Evolutionary conservation across 2,329 filamentous ascomycete species (phyloP), one percentile per base, ranked within the genome.

Genomic region (Stromatinia cepivora): DNA sequence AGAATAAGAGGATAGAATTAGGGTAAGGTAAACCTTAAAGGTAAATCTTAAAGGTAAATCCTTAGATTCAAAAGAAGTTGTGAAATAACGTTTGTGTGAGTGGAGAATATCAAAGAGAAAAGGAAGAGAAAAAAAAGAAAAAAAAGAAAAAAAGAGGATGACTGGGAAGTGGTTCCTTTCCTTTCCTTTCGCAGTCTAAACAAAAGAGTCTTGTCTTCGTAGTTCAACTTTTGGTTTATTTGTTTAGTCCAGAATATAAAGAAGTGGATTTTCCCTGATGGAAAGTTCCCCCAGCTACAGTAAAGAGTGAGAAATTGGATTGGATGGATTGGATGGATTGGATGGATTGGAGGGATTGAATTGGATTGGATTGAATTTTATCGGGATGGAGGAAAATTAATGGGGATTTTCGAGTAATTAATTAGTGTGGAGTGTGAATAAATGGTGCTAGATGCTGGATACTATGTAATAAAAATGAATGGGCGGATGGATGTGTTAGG

Each of bases 61-160:
- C 15, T 25, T 39, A n/a, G 56, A 42, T 39, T 42, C 56, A 46
- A 31, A 45, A 45, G 39, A 31, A 61, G 53, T 56, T 56, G 28
- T 39, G 34, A 39, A 39, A 39, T 39, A 4, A 22, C 15, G 31
- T 46, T 22, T 22, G 28, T 62, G 39, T 25, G 34, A 61, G 58
- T 62, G 58, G 58, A 48, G 54, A 39, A 57, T 15, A 39, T 57
- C 22, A 25, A 57, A 57, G 54, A 36, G 57, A 46, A 46, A 31
- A 34, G 34, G 17, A 15, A 36, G 11, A 11, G n/a, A 15, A 57
- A 34, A 28, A 28, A 22, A 13, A 22, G 13, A 13, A 13, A 22
- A 39, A 34, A 48, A 6, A 22, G 1, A 13, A 36, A 22, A 22
- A 9, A 13, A 46, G 28, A 61, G 42, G 28, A 48, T 34, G 42